Evolutionary conservation across 345 rosid genomes (phyloP).

Genomic region (Angophora floribunda): DNA sequence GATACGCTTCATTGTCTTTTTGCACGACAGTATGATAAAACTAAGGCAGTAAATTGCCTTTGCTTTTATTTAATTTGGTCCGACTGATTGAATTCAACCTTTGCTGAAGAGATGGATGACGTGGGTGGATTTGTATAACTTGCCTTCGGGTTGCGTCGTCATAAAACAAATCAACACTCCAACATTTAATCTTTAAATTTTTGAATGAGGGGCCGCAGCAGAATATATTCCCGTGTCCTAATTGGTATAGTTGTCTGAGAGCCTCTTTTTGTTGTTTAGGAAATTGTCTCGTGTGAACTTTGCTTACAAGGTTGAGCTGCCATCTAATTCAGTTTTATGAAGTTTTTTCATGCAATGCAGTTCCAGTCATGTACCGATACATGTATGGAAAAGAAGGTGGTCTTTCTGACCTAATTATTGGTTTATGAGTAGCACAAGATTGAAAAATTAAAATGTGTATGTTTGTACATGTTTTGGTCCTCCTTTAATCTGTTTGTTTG

Average conservation of each 20-base stretch:
- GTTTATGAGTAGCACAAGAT: neutral
- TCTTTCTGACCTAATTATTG: neutral
- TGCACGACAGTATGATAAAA: neutral
- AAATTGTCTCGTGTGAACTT: neutral
- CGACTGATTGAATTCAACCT: neutral
- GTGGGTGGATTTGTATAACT: neutral
- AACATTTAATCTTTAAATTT: no score
- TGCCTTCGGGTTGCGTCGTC: neutral
- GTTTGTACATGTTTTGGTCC: no score
- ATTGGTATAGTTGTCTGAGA: neutral
- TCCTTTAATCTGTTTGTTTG: no score
- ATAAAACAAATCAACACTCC: neutral
- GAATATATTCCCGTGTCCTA: neutral
- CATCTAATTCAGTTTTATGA: neutral
- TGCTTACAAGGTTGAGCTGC: neutral
- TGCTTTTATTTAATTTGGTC: neutral
- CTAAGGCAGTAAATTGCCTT: neutral
- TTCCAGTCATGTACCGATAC: neutral
- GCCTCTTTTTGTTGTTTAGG: neutral
- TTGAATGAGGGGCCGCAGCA: neutral
- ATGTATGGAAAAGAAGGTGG: neutral
- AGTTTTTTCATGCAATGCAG: neutral
- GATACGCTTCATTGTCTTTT: neutral
- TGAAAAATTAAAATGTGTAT: no score
- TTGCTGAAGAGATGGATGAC: neutral